A percentile compares a stretch with the other conserved stretches of the same genome.
Conservation (phyloP, 1,284 basidiomycete species). For the Mycena sp. region DNA sequence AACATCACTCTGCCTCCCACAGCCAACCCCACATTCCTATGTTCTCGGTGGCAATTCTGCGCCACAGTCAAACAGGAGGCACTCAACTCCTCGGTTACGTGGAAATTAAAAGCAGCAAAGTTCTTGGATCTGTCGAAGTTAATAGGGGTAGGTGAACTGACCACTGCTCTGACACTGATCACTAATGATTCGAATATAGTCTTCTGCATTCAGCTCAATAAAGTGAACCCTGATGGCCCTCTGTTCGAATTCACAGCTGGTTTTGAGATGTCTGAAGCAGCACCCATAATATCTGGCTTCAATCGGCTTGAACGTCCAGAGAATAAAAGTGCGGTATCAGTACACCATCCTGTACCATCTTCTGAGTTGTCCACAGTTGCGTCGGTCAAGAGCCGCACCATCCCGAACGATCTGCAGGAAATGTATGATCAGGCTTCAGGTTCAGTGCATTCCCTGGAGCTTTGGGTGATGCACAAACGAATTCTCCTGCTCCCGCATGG, state of each 20-base stretch:
- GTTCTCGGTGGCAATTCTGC: slow-evolving; percentile 1
- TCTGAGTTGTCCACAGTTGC: neutral
- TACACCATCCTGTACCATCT: neutral
- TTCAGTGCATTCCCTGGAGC: neutral
- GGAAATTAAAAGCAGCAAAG: slow-evolving; percentile 4
- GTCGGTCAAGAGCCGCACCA: neutral
- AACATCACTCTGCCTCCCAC: too few relatives aligned
- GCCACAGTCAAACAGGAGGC: neutral
- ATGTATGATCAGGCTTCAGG: neutral
- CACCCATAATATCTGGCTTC: neutral
- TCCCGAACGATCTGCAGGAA: neutral
- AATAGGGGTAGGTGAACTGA: neutral
- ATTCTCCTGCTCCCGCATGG: neutral
- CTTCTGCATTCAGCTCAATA: neutral
- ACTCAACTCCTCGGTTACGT: slow-evolving; percentile 1
- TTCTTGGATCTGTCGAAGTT: neutral
- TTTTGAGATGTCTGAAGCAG: neutral
- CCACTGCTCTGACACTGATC: neutral
- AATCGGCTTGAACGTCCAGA: neutral
- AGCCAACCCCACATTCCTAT: neutral
- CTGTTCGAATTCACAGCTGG: neutral
- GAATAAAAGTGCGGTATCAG: neutral
- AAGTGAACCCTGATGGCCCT: slow-evolving; percentile 10
- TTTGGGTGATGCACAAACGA: neutral
- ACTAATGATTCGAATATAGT: slow-evolving; percentile 1